Evolutionary conservation across 345 rosid genomes (phyloP).

Genomic region (Capsella bursapastoris): DNA sequence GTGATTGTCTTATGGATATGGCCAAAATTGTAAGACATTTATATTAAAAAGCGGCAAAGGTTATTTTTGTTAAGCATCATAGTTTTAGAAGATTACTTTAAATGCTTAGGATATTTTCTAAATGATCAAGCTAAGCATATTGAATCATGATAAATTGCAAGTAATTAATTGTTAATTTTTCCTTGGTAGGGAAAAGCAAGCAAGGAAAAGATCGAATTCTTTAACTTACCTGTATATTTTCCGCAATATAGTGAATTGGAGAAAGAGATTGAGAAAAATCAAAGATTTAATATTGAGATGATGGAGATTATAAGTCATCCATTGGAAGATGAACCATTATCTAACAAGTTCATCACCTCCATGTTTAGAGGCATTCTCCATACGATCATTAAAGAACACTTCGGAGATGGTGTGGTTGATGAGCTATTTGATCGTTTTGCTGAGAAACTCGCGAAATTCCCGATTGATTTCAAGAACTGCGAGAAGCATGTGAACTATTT

Average conservation of each 20-base stretch:
- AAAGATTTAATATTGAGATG: conserved; percentile 11
- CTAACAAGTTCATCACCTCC: background rate
- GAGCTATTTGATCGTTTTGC: conserved; percentile 10
- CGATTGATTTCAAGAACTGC: background rate
- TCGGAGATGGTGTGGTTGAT: background rate
- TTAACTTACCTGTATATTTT: conserved; percentile 6
- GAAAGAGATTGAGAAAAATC: background rate
- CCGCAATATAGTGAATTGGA: conserved; percentile 1
- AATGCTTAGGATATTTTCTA: no score
- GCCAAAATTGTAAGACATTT: background rate
- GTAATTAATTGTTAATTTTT: background rate
- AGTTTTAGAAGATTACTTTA: no score
- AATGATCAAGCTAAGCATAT: no score
- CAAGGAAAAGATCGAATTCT: conserved; percentile 12
- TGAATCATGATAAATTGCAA: background rate
- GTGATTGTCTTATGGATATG: conserved; percentile 32
- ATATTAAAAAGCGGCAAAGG: no score
- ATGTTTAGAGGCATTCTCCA: background rate
- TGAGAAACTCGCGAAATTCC: background rate
- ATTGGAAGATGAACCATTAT: background rate
- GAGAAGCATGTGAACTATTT: background rate
- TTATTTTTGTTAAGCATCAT: no score
- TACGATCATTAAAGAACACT: background rate
- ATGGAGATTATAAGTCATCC: conserved; percentile 6
- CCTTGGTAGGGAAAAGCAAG: conserved; percentile 2